These are phyloP conservation scores for Antarctomyces pellizariae DNA, from an alignment of 495 filamentous ascomycete species.

Conservation along the genomic window DNA sequence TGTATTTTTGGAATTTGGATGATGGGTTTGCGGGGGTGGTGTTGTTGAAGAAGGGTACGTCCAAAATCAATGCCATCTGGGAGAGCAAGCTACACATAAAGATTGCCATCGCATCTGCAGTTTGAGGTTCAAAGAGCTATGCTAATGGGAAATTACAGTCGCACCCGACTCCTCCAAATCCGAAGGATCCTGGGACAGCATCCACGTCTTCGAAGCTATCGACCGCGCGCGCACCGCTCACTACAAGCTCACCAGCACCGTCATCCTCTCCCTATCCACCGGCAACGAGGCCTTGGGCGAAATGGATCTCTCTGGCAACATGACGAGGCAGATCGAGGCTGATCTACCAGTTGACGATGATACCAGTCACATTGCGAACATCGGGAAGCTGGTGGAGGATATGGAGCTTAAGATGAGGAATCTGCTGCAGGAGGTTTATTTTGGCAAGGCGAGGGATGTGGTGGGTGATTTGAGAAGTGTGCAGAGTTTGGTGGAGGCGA, in stretches of 20 bases:
- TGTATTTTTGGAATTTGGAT: slow-evolving; percentile 97
- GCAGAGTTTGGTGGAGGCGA: slow-evolving; percentile 59
- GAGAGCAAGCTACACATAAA: too few relatives aligned
- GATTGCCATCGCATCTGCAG: too few relatives aligned
- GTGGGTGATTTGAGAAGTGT: slow-evolving; percentile 95
- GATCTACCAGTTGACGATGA: slow-evolving; percentile 80
- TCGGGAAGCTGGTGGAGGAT: slow-evolving; percentile 88
- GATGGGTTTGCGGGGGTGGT: slow-evolving; percentile 96
- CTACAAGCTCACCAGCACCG: slow-evolving; percentile 94
- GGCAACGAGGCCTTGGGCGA: slow-evolving; percentile 50
- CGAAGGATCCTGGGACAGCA: slow-evolving; percentile 85
- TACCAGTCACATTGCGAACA: slow-evolving; percentile 83
- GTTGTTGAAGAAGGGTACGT: slow-evolving; percentile 74
- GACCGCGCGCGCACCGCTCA: slow-evolving; percentile 77
- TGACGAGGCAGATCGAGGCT: slow-evolving; percentile 87
- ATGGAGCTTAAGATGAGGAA: slow-evolving; percentile 99
- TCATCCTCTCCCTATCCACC: slow-evolving; percentile 70
- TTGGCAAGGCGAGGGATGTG: slow-evolving; percentile 97
- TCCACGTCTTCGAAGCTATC: slow-evolving; percentile 92
- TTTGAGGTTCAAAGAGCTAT: too few relatives aligned
- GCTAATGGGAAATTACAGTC: slow-evolving; percentile 10
- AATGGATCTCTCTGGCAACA: slow-evolving; percentile 88
- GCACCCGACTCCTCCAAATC: slow-evolving; percentile 38
- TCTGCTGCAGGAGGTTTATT: slow-evolving; percentile 95
- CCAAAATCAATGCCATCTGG: too few relatives aligned